These are phyloP conservation scores for Klebsormidium nitens DNA, from an alignment of 139 green algal genomes.

Conservation along the genomic window DNA sequence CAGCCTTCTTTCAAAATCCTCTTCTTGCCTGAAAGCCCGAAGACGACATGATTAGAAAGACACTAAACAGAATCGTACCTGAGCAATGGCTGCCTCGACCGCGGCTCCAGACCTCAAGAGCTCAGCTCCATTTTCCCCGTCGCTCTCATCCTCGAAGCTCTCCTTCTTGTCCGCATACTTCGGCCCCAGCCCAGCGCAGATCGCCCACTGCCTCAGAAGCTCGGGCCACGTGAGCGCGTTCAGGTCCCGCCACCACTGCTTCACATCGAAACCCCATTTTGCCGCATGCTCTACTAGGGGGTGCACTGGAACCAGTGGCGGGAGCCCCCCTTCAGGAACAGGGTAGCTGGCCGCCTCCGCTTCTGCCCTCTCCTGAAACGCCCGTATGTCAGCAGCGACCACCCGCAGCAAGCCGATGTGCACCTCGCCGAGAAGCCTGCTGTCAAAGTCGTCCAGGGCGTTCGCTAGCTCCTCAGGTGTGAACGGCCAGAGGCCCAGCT, in stretches of 20 bases:
- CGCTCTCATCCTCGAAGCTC: slow-evolving; percentile 4
- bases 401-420: slow-evolving; percentile 47
- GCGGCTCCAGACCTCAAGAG: slow-evolving; percentile 16
- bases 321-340: too few relatives aligned
- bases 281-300: slow-evolving; percentile 66
- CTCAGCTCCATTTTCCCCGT: slow-evolving; percentile 5
- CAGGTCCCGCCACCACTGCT: slow-evolving; percentile 83
- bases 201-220: slow-evolving; percentile 64
- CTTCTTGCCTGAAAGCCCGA: too few relatives aligned
- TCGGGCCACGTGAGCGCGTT: slow-evolving; percentile 84
- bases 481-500: slow-evolving; percentile 56
- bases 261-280: slow-evolving; percentile 88
- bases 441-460: slow-evolving; percentile 43
- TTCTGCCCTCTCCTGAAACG: too few relatives aligned
- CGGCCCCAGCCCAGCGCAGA: slow-evolving; percentile 40
- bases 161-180: neutral
- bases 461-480: slow-evolving; percentile 55
- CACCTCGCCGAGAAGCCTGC: slow-evolving; percentile 54
- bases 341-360: too few relatives aligned
- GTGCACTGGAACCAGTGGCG: too few relatives aligned
- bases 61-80: too few relatives aligned
- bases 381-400: too few relatives aligned
- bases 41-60: too few relatives aligned
- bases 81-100: too few relatives aligned
- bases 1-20: too few relatives aligned